Percentiles rank a stretch among this genome's conserved stretches.
Conservation (phyloP, 805 yeast genomes). For the Barnettozyma wickerhamii region DNA sequence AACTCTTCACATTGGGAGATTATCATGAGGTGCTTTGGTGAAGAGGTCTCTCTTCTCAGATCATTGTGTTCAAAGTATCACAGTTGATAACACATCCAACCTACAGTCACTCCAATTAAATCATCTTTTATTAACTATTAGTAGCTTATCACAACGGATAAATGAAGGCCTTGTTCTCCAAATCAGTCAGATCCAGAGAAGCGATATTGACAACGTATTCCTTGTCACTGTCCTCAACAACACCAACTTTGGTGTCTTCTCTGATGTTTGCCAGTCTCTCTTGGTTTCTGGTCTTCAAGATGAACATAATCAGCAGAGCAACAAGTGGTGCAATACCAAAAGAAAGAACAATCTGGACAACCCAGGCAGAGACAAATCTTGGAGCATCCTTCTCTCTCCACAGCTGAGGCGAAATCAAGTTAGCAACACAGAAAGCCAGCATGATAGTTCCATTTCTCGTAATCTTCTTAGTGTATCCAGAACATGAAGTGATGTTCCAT, state of each 20-base stretch:
- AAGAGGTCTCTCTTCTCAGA: too few relatives aligned
- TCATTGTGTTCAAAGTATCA: too few relatives aligned
- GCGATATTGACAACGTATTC: conserved; percentile 37
- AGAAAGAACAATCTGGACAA: conserved; percentile 50
- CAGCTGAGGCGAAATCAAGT: conserved; percentile 52
- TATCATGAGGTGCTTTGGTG: too few relatives aligned
- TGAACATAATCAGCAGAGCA: conserved; percentile 39
- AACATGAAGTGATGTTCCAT: conserved; percentile 31
- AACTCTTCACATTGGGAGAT: too few relatives aligned
- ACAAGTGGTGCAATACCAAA: conserved; percentile 43
- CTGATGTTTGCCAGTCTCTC: conserved; percentile 29
- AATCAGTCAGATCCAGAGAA: conserved; percentile 45
- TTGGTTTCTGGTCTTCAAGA: conserved; percentile 41
- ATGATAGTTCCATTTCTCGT: conserved; percentile 42
- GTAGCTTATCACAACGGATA: conserved; percentile 45
- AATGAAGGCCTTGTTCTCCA: conserved; percentile 45
- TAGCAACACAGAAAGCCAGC: conserved; percentile 44
- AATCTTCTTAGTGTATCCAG: conserved; percentile 49
- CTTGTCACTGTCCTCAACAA: conserved; percentile 28
- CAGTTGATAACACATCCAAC: too few relatives aligned
- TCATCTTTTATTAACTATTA: too few relatives aligned
- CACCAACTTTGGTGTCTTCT: conserved; percentile 24
- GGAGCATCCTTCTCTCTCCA: conserved; percentile 49
- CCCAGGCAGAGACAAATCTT: conserved; percentile 44
- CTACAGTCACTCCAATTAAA: too few relatives aligned